Percentiles rank a stretch among this genome's conserved stretches.
phyloP scores from a whole-genome alignment of 768 basidiomycete species.

The Hygrocybe coccinea region DNA sequence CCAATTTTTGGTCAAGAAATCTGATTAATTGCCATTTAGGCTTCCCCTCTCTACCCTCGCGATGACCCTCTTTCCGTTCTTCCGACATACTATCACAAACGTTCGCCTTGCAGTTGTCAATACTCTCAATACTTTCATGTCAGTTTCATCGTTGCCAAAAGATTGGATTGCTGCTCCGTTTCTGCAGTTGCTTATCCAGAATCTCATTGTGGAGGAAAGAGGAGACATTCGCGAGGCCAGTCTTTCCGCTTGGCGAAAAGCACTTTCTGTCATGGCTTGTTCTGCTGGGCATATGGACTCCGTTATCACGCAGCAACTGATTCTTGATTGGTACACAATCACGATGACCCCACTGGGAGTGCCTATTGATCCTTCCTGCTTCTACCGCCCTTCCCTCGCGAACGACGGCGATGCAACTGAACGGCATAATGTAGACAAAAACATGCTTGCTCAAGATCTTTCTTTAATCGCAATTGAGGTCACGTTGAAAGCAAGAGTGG shows the following conservation, averaged over 20 bases:
- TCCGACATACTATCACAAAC: conserved; percentile 91
- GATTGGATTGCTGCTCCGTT: conserved; percentile 80
- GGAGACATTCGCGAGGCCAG: conserved; percentile 74
- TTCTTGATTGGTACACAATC: conserved; percentile 81
- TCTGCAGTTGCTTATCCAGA: conserved; percentile 85
- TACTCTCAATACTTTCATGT: conserved; percentile 82
- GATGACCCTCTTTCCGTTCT: conserved; percentile 89
- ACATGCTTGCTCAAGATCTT: conserved; percentile 87
- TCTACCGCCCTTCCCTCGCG: conserved; percentile 58
- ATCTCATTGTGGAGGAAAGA: conserved; percentile 88
- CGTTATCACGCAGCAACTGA: conserved; percentile 52
- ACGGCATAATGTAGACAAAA: conserved; percentile 93
- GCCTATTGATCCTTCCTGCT: conserved; percentile 62
- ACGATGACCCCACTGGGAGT: conserved; percentile 88
- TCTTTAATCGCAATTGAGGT: conserved; percentile 73
- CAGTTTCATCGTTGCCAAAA: conserved; percentile 62
- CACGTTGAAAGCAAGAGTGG: conserved; percentile 73
- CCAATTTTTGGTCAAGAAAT: neutral
- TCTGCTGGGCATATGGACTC: conserved; percentile 47
- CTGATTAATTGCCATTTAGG: conserved; percentile 38
- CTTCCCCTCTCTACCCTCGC: conserved; percentile 77
- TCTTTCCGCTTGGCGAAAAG: conserved; percentile 67
- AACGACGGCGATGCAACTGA: conserved; percentile 50
- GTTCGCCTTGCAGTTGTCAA: conserved; percentile 92
- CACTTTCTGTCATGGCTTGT: conserved; percentile 51